phyloP scores from a whole-genome alignment of 2,329 filamentous ascomycete genomes.

The Talaromyces rugulosus region DNA sequence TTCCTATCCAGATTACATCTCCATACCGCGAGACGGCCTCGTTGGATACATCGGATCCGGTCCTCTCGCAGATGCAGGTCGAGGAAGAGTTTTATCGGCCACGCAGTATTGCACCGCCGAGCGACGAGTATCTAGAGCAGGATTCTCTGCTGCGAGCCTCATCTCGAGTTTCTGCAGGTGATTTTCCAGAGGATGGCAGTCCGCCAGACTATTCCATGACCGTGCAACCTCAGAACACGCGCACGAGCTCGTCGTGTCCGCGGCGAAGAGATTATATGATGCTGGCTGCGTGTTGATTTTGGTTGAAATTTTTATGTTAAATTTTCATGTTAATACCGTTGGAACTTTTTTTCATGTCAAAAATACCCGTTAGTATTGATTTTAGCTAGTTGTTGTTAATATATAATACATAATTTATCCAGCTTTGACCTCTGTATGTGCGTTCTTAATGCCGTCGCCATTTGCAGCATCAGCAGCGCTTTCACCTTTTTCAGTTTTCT shows the following conservation, averaged over 20 bases:
- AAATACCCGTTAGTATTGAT: neutral
- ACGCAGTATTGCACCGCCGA: slow-evolving; percentile 20
- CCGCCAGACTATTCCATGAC: neutral
- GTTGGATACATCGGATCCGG: slow-evolving; percentile 5
- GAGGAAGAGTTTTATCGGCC: slow-evolving; percentile 27
- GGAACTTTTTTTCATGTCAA: neutral
- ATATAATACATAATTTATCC: neutral
- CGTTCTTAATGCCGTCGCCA: neutral
- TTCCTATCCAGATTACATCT: slow-evolving; percentile 42
- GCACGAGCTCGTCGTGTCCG: neutral
- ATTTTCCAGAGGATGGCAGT: neutral
- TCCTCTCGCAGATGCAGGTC: slow-evolving; percentile 23
- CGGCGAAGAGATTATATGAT: neutral
- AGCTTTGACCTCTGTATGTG: neutral
- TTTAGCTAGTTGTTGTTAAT: neutral
- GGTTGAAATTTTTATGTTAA: neutral
- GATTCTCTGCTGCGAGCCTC: neutral
- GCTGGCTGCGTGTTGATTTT: neutral
- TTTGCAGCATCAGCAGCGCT: neutral
- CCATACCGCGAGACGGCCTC: slow-evolving; percentile 14
- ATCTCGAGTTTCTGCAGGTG: neutral
- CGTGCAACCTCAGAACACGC: neutral
- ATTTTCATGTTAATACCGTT: neutral
- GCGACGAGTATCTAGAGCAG: slow-evolving; percentile 2
- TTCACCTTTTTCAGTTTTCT: neutral